A percentile compares a stretch with the other conserved stretches of the same genome.
Conservation (phyloP, 306 rosid species). For the Vigna reflexopilosa region DNA sequence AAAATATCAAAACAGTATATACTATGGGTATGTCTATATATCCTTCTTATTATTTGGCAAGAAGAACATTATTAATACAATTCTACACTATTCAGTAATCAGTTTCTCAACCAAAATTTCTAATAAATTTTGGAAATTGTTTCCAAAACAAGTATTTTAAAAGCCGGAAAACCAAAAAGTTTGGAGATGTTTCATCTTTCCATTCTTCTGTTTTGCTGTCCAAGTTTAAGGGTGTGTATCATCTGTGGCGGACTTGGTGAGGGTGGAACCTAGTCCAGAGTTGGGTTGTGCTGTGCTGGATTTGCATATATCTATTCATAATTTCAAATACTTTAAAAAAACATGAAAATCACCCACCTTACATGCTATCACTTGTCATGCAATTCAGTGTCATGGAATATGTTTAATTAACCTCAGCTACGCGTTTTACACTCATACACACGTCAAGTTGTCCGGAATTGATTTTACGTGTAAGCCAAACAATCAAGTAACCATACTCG, state of each 20-base stretch:
- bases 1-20: conserved; percentile 34
- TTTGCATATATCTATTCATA: background rate
- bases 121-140: background rate
- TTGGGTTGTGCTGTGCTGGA: background rate
- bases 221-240: background rate
- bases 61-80: background rate
- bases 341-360: no score
- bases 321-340: background rate
- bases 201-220: background rate
- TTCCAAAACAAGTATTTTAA: background rate
- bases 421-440: background rate
- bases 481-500: background rate
- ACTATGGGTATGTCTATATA: background rate
- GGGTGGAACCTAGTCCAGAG: background rate
- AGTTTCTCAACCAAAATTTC: background rate
- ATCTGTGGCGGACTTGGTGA: background rate
- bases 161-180: background rate
- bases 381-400: no score
- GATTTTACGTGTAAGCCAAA: background rate
- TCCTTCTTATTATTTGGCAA: background rate
- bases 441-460: background rate
- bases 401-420: background rate
- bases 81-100: background rate
- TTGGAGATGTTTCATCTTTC: background rate
- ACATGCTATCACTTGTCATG: no score